These are phyloP conservation scores for Papilionanthe hybrid DNA, from an alignment of 116 monocot species.

Conservation along the genomic window DNA sequence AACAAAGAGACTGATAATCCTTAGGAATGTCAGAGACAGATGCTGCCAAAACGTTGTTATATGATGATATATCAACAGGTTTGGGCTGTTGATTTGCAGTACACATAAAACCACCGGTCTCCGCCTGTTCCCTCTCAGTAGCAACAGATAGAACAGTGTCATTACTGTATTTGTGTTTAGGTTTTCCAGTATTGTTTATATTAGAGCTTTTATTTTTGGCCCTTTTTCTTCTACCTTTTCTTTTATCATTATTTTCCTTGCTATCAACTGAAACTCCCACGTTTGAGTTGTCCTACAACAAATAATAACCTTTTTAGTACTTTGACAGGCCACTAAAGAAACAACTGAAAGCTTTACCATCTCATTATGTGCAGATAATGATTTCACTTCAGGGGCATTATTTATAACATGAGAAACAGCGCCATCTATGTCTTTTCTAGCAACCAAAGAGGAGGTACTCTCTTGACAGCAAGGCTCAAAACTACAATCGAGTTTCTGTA, in stretches of 20 bases:
- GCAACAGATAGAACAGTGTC: conserved; percentile 2
- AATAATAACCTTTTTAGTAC: neutral
- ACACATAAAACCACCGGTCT: conserved; percentile 1
- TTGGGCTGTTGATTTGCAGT: neutral
- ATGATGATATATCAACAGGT: conserved; percentile 10
- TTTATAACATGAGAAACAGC: conserved; percentile 6
- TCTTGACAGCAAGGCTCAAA: conserved; percentile 11
- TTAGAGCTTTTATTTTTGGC: conserved; percentile 31
- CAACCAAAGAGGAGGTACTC: conserved; percentile 8
- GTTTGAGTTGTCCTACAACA: conserved; percentile 35
- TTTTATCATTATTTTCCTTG: conserved; percentile 32
- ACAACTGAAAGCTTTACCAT: conserved; percentile 14
- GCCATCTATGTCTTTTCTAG: conserved; percentile 19
- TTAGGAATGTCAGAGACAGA: conserved; percentile 18
- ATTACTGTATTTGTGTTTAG: conserved; percentile 25
- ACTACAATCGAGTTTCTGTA: conserved; percentile 9
- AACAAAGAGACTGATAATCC: conserved; percentile 9
- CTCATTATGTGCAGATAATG: conserved; percentile 8
- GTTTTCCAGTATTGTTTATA: conserved; percentile 22
- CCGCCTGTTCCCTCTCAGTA: conserved; percentile 12
- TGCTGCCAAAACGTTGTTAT: conserved; percentile 6
- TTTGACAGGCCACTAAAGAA: neutral
- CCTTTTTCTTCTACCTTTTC: conserved; percentile 56
- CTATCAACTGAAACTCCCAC: conserved; percentile 13
- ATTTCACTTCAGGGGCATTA: conserved; percentile 12